phyloP scores from a whole-genome alignment of 257 asterid genomes.

The Leonotis leonurus region DNA sequence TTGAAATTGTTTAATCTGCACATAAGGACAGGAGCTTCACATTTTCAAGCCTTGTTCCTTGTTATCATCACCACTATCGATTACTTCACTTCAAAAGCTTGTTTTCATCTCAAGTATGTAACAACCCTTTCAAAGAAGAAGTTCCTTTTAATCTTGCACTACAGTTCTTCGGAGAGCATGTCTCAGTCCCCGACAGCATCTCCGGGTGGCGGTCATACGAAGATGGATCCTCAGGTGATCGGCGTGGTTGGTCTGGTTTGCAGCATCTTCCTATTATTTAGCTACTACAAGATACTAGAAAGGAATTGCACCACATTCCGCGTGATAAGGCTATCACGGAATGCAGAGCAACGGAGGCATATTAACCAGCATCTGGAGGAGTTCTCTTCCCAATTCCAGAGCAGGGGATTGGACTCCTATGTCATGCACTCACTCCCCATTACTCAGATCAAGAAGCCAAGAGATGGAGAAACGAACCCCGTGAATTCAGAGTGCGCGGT shows the following conservation, averaged over 20 bases:
- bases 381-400: constrained; percentile 38
- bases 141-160: too few relatives aligned
- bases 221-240: constrained; percentile 46
- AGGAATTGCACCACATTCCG: constrained; percentile 23
- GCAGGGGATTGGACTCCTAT: constrained; percentile 50
- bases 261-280: constrained; percentile 35
- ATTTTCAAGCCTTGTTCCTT: constrained; percentile 6
- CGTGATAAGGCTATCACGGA: constrained; percentile 15
- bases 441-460: constrained; percentile 37
- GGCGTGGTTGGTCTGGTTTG: constrained; percentile 41
- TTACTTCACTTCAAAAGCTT: background rate
- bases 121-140: background rate
- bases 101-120: background rate
- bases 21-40: too few relatives aligned
- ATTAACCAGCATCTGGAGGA: constrained; percentile 39
- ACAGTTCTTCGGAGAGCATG: too few relatives aligned
- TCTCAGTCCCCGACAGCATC: too few relatives aligned
- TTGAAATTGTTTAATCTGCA: background rate
- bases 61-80: constrained; percentile 12
- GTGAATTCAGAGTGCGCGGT: constrained; percentile 44
- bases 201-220: constrained; percentile 20
- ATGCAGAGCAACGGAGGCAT: constrained; percentile 28
- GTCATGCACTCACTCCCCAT: constrained; percentile 56
- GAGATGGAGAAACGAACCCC: background rate
- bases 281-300: constrained; percentile 39